phyloP scores from a whole-genome alignment of 169 alveolate species.

The Cyclospora cayetanensis region DNA sequence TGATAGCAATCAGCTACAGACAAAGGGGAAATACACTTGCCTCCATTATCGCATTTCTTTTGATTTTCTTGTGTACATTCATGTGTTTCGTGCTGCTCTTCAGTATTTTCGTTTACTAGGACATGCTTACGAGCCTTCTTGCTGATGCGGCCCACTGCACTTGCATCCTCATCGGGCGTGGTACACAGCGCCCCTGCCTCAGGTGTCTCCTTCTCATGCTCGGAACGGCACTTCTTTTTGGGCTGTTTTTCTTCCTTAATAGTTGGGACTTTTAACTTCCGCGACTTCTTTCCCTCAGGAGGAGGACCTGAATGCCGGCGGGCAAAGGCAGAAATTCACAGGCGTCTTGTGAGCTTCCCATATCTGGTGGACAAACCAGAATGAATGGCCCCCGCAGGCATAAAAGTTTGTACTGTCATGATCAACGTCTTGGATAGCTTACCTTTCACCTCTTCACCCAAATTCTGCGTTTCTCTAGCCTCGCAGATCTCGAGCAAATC shows the following conservation, averaged over 20 bases:
- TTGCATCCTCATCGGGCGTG: not conserved
- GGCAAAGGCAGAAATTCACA: not conserved
- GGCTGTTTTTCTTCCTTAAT: not conserved
- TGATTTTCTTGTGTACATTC: not conserved
- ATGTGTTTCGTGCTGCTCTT: not conserved
- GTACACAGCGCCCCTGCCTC: not conserved
- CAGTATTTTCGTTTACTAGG: not conserved
- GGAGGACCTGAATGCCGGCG: not conserved
- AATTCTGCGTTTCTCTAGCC: not conserved
- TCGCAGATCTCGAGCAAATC: conserved; percentile 1
- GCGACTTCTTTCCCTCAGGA: not conserved
- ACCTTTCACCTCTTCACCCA: not conserved
- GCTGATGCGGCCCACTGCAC: not conserved
- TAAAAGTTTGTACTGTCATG: not conserved
- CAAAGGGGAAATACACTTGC: not conserved
- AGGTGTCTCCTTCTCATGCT: not conserved
- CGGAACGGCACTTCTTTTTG: not conserved
- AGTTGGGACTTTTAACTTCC: not conserved
- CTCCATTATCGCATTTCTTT: not conserved
- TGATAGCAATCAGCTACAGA: no score
- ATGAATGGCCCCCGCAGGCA: no score
- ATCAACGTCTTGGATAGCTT: not conserved
- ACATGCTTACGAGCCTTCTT: not conserved
- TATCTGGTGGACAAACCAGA: no score
- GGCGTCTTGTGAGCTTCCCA: not conserved